phyloP scores from a whole-genome alignment of 2,329 filamentous ascomycete genomes.

The Trichoderma asperellum region DNA sequence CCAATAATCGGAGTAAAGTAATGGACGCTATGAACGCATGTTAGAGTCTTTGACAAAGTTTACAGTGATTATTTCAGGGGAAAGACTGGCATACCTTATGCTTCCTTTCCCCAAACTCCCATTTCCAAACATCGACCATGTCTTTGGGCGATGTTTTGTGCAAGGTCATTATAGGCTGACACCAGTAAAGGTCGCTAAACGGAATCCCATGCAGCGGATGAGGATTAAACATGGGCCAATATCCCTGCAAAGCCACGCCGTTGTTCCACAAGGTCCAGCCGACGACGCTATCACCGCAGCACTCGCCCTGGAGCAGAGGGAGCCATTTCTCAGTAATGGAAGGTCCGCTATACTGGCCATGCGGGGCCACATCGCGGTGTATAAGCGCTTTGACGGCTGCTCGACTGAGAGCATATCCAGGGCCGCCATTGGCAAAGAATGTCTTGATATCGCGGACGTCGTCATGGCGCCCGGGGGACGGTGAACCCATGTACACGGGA shows the following conservation, averaged over 20 bases:
- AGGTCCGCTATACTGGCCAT: conserved; percentile 46
- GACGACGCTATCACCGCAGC: conserved; percentile 57
- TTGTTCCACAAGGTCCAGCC: conserved; percentile 52
- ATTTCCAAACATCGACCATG: conserved; percentile 55
- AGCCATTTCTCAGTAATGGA: conserved; percentile 47
- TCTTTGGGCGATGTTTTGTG: conserved; percentile 53
- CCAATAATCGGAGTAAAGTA: conserved; percentile 46
- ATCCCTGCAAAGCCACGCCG: conserved; percentile 50
- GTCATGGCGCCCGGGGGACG: conserved; percentile 46
- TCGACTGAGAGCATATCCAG: conserved; percentile 52
- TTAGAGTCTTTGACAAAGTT: neutral
- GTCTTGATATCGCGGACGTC: conserved; percentile 39
- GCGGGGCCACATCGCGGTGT: conserved; percentile 37
- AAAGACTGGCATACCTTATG: conserved; percentile 35
- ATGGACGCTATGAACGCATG: conserved; percentile 36
- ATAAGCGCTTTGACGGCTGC: conserved; percentile 50
- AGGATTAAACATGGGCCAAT: conserved; percentile 55
- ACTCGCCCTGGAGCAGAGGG: conserved; percentile 50
- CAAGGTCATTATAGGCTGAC: conserved; percentile 54
- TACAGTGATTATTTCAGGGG: neutral
- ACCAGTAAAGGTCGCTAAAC: conserved; percentile 53
- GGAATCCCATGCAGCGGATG: conserved; percentile 56
- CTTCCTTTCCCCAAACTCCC: conserved; percentile 43
- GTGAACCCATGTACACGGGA: conserved; percentile 55
- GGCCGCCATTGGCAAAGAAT: conserved; percentile 55